Evolutionary conservation across 345 rosid genomes (phyloP).

Genomic region (Sonneratia caseolaris): DNA sequence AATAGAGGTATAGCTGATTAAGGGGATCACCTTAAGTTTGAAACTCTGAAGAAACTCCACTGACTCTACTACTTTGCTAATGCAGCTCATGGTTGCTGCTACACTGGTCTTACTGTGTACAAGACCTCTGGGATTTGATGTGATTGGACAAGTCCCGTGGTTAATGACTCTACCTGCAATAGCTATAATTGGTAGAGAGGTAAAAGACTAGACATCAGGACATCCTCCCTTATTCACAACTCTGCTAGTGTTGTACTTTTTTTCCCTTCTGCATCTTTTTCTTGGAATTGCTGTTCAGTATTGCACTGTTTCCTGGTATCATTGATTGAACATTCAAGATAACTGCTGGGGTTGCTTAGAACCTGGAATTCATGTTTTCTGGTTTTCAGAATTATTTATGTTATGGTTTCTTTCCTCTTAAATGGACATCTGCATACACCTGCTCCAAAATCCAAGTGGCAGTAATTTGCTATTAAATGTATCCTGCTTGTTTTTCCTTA

Average conservation of each 20-base stretch:
- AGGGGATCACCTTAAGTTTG: conserved; percentile 1
- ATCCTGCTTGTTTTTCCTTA: conserved; percentile 8
- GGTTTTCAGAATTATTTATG: neutral
- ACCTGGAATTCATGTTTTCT: neutral
- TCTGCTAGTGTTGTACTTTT: neutral
- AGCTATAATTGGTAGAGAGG: conserved; percentile 97
- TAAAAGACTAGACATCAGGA: conserved; percentile 9
- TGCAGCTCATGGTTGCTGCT: conserved; percentile 98
- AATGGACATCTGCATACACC: neutral
- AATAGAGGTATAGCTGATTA: neutral
- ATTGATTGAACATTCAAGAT: neutral
- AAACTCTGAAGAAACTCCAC: neutral
- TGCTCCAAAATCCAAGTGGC: neutral
- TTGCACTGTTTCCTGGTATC: neutral
- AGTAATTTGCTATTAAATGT: neutral
- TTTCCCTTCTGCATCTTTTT: neutral
- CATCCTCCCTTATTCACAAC: neutral
- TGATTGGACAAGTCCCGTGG: conserved; percentile 67
- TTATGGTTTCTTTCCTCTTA: neutral
- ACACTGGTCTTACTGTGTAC: conserved; percentile 81
- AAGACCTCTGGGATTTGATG: conserved; percentile 47
- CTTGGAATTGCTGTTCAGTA: neutral
- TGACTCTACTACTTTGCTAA: conserved; percentile 9
- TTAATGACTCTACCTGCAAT: conserved; percentile 75
- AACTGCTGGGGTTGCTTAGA: neutral